Evolutionary conservation across 345 rosid species (phyloP).

Genomic region (Sapria himalayana): DNA sequence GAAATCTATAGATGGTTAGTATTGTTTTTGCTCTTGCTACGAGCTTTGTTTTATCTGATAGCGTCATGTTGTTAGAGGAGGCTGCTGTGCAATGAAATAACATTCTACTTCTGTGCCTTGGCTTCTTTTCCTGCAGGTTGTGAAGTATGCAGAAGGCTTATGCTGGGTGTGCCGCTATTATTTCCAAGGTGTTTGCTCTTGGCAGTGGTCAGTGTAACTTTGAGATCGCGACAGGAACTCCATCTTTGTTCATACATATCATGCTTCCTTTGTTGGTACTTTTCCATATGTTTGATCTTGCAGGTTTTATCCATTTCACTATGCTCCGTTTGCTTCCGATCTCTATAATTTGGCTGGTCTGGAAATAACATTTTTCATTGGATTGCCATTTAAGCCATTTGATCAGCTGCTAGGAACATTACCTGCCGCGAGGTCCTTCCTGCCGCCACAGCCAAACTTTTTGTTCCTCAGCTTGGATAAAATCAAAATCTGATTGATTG

Average conservation of each 20-base stretch:
- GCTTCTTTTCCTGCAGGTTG: too few relatives aligned
- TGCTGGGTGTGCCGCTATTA: constrained; percentile 98
- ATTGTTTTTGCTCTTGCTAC: too few relatives aligned
- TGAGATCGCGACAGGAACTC: neutral
- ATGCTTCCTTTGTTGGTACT: too few relatives aligned
- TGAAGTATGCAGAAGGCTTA: constrained; percentile 83
- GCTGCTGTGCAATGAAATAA: too few relatives aligned
- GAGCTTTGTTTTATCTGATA: too few relatives aligned
- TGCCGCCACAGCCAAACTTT: too few relatives aligned
- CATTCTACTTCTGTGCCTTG: too few relatives aligned
- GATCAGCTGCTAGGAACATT: constrained; percentile 98
- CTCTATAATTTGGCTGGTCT: constrained; percentile 49
- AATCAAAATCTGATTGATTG: constrained; percentile 1
- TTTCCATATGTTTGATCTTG: neutral
- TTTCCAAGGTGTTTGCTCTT: constrained; percentile 86
- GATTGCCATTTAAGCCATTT: constrained; percentile 92
- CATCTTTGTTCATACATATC: too few relatives aligned
- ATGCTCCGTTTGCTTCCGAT: constrained; percentile 99
- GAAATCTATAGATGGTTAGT: too few relatives aligned
- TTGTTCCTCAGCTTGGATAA: too few relatives aligned
- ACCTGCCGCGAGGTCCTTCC: constrained; percentile 73
- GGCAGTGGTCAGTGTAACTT: constrained; percentile 70
- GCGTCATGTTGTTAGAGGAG: too few relatives aligned
- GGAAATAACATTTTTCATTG: constrained; percentile 75
- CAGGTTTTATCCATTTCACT: constrained; percentile 98